Percentiles rank a stretch among this genome's conserved stretches.
Conservation (phyloP, 192 early-diverging fungal genomes). For the Entomortierella beljakovae region DNA sequence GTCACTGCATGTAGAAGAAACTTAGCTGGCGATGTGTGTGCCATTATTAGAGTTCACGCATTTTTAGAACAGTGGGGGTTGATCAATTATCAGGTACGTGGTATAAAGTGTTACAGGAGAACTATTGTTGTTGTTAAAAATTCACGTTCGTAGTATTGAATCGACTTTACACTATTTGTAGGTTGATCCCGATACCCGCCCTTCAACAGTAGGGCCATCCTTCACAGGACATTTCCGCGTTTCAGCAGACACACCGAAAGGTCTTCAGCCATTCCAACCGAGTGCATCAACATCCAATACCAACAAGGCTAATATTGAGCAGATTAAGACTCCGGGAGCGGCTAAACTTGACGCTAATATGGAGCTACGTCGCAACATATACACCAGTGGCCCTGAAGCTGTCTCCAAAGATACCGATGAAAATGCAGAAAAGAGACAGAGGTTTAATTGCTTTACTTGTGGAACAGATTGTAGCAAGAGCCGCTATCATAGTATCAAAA, state of each 20-base stretch:
- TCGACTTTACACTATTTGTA: conserved; percentile 26
- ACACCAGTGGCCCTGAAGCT: conserved; percentile 52
- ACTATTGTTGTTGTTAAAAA: neutral
- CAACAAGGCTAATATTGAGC: conserved; percentile 24
- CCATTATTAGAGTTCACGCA: conserved; percentile 98
- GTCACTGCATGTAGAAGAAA: conserved; percentile 98
- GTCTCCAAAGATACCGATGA: conserved; percentile 49
- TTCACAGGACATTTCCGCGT: conserved; percentile 98
- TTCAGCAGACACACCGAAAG: conserved; percentile 90
- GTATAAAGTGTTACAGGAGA: neutral
- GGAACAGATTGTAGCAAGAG: conserved; percentile 81
- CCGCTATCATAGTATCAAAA: conserved; percentile 87
- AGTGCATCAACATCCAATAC: conserved; percentile 23
- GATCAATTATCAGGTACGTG: conserved; percentile 93
- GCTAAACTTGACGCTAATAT: conserved; percentile 57
- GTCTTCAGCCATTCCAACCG: conserved; percentile 90
- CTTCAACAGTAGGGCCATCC: conserved; percentile 91
- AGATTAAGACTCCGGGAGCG: conserved; percentile 32
- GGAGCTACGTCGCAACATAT: conserved; percentile 65
- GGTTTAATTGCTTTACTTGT: conserved; percentile 85
- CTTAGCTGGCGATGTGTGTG: conserved; percentile 98
- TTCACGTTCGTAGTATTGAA: neutral
- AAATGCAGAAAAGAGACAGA: conserved; percentile 58
- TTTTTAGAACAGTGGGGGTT: conserved; percentile 99
- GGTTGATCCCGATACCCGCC: conserved; percentile 93